Base-by-base conservation (phyloP, 139 green algal genomes). In the Chlorella vulgaris region DNA sequence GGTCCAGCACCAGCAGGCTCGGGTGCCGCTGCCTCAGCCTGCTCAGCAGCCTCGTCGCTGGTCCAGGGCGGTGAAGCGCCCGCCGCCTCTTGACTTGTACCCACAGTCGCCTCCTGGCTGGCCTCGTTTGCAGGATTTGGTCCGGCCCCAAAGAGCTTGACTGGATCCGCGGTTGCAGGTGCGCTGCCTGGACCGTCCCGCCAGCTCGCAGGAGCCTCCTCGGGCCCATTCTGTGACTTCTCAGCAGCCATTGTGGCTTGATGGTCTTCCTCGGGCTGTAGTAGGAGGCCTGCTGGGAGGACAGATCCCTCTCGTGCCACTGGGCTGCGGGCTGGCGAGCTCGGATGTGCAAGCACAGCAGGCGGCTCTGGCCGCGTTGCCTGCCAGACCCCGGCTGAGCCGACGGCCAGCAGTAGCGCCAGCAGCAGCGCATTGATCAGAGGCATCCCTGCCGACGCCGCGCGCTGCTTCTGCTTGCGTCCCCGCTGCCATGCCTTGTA, bases 401-500 rank as follows among this genome's bases (percentile, higher is more conserved):
- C 50, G 1, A 22, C 74, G 15, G 60, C 55, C 55, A 47, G 10
- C 42, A 82, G 22, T 8, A 67, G 33, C 7, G 35, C 26, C 66
- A 76, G n/a, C 18, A 65, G 21, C 50, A 83, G 31, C 38, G 24
- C 18, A 4, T 36, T 26, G 26, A 28, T 13, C 31, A 60, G 61
- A 4, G 62, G 77, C 36, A 58, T 42, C 36, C 50, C 38, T 5
- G 28, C 13, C 4, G 38, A 28, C n/a, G 39, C 78, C n/a, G 51
- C 29, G 10, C 63, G 26, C 22, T 51, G 42, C 29, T 26, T 18
- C 38, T 22, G 39, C 21, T 58, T 53, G 5, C 29, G 26, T 5
- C 38, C 35, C 2, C 22, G 36, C 67, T 86, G 53, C 81, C 81
- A 86, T 8, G 51, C 55, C 35, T 82, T 70, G 74, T 82, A 86